These are phyloP conservation scores for Sclerotinia trifoliorum DNA, from an alignment of 2,329 filamentous ascomycete genomes.

Conservation along the genomic window DNA sequence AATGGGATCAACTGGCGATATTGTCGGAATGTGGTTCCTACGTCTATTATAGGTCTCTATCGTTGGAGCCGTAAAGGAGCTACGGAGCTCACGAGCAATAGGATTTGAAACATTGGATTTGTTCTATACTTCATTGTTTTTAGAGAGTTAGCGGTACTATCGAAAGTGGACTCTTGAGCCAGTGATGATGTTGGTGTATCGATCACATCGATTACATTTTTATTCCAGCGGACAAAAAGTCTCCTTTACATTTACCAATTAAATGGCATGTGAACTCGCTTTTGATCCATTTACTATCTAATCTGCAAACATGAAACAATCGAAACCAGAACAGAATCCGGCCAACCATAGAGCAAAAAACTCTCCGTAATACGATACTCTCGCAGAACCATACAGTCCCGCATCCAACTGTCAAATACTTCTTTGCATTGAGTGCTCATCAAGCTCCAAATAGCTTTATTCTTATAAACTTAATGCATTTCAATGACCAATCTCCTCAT, in stretches of 20 bases:
- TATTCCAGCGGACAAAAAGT: too few relatives aligned
- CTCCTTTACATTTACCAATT: neutral
- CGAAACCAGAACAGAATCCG: too few relatives aligned
- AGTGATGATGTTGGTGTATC: neutral
- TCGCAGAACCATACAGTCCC: too few relatives aligned
- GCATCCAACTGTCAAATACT: too few relatives aligned
- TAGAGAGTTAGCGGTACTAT: neutral
- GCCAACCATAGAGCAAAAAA: too few relatives aligned
- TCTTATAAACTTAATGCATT: too few relatives aligned
- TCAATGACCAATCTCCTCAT: too few relatives aligned
- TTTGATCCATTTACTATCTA: too few relatives aligned
- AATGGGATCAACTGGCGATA: neutral
- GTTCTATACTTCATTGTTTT: neutral
- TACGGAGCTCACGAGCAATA: neutral
- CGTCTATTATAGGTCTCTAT: neutral
- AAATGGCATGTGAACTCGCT: neutral
- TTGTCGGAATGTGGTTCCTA: neutral
- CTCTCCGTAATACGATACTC: too few relatives aligned
- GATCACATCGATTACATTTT: neutral
- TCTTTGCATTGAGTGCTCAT: too few relatives aligned
- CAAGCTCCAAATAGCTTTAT: too few relatives aligned
- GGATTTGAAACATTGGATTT: neutral
- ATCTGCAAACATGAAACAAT: too few relatives aligned
- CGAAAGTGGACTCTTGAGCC: neutral
- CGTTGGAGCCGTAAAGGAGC: neutral